Conservation (phyloP, 129 eudicot genomes). For the Flaveria linearis region DNA sequence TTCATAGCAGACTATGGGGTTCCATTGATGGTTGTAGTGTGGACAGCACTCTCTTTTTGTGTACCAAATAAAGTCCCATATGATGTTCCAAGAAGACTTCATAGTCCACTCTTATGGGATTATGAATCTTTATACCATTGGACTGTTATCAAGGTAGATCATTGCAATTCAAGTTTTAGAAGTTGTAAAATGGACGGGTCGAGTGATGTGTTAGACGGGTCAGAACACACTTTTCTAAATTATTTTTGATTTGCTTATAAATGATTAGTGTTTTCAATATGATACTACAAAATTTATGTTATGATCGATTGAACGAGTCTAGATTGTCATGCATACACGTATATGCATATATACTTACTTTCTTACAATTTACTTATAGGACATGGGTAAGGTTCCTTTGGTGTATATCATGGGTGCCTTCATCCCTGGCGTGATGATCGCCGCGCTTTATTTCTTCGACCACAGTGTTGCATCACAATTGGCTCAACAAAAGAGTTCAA, state of each 20-base stretch:
- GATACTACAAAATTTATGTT: too few relatives aligned
- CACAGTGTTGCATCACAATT: conserved; percentile 66
- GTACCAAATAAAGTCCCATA: conserved; percentile 44
- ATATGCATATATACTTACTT: neutral
- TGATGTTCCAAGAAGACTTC: conserved; percentile 60
- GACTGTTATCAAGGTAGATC: conserved; percentile 49
- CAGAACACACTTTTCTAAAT: too few relatives aligned
- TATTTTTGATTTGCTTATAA: too few relatives aligned
- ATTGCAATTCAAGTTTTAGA: neutral
- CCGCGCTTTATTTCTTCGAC: conserved; percentile 58
- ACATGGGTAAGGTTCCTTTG: conserved; percentile 53
- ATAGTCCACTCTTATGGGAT: conserved; percentile 51
- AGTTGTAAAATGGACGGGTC: neutral
- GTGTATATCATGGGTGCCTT: conserved; percentile 52
- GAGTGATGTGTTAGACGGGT: neutral
- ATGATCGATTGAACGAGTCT: neutral
- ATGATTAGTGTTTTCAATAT: too few relatives aligned
- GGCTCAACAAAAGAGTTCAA: conserved; percentile 63
- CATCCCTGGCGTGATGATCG: conserved; percentile 60
- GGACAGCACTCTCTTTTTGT: conserved; percentile 47
- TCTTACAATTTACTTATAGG: conserved; percentile 38
- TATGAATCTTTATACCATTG: conserved; percentile 44
- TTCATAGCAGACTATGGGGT: conserved; percentile 60
- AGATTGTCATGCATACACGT: neutral
- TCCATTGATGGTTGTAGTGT: conserved; percentile 54